Evolutionary conservation across 371 early-diverging fungal species (phyloP).

Genomic region (Parasitella parasitica): DNA sequence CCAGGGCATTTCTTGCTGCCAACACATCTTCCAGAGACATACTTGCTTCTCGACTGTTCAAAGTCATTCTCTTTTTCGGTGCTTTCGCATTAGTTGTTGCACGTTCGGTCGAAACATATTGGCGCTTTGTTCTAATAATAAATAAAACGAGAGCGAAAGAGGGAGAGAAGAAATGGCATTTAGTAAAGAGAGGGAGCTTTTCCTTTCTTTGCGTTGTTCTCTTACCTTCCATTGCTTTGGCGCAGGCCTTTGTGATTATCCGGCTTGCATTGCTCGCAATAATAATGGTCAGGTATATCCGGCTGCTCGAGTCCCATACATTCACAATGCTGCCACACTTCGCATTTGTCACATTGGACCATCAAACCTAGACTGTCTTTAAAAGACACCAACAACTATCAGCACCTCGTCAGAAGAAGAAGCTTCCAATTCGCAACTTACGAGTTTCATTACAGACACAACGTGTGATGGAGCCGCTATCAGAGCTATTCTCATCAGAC

Average conservation of each 20-base stretch:
- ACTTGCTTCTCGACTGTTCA: slow-evolving; percentile 60
- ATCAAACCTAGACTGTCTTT: slow-evolving; percentile 65
- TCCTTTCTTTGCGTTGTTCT: no score
- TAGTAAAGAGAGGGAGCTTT: neutral
- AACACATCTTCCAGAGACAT: slow-evolving; percentile 56
- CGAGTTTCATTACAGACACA: slow-evolving; percentile 76
- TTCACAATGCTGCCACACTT: slow-evolving; percentile 87
- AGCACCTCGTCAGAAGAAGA: no score
- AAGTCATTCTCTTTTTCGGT: slow-evolving; percentile 59
- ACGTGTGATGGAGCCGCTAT: slow-evolving; percentile 69
- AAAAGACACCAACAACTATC: no score
- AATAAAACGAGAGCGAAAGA: neutral
- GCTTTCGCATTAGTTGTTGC: slow-evolving; percentile 14
- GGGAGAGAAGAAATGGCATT: neutral
- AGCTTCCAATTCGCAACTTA: slow-evolving; percentile 20
- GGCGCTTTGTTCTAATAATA: slow-evolving; percentile 16
- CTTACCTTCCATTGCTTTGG: slow-evolving; percentile 29
- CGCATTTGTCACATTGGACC: slow-evolving; percentile 87
- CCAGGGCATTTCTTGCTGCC: slow-evolving; percentile 42
- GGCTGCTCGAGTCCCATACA: slow-evolving; percentile 77
- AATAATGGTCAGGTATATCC: slow-evolving; percentile 79
- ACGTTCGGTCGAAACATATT: slow-evolving; percentile 17
- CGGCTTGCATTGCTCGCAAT: slow-evolving; percentile 76
- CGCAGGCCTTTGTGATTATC: slow-evolving; percentile 19
- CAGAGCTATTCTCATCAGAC: slow-evolving; percentile 39